Base-by-base conservation (phyloP, 345 rosid species). In the Jatropha curcas region DNA sequence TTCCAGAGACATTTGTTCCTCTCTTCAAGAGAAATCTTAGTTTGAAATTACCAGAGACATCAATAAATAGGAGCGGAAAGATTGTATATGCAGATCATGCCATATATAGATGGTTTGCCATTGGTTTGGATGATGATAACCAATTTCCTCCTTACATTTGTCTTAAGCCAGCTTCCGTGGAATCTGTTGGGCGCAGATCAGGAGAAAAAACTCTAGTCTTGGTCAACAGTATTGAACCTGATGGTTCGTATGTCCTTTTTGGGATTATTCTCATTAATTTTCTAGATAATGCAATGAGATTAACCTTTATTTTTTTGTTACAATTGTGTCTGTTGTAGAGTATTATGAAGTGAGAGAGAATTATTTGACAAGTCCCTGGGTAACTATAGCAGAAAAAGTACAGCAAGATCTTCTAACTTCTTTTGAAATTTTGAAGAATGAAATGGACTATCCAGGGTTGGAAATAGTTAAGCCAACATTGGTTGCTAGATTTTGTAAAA, bases 401-500 rank as follows among this genome's bases (percentile, higher is more conserved):
- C 76, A 52, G 76, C 86, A 74, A 59, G 88, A 86, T 57, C 69
- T 92, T 50, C 20, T 86, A 22, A 53, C 79, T 60, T 82, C 86
- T 28, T 83, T 80, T 33, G 82, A 83, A 60, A 56, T 1, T 57
- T 50, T 82, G 46, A 86, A 71, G 80, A 71, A 71, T 19, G 64
- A 70, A 71, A 74, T 64, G 57, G 75, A 80, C 58, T 11, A 48
- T 31, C 57, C 62, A 2, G 71, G 41, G 51, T 28, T 57, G 55
- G 77, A 68, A 34, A 79, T 28, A 35, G 45, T 76, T 35, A 88
- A 83, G 71, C 82, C 85, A 45, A 58, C 63, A 71, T 48, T 90
- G 72, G 83, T 85, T 60, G 95, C 88, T 69, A 78, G 93, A 76
- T 73, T 88, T 79, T 89, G 96, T 37, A 88, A 81, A 77, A 53